phyloP scores from a whole-genome alignment of 768 basidiomycete species.

The Tephrocybe rancida region DNA sequence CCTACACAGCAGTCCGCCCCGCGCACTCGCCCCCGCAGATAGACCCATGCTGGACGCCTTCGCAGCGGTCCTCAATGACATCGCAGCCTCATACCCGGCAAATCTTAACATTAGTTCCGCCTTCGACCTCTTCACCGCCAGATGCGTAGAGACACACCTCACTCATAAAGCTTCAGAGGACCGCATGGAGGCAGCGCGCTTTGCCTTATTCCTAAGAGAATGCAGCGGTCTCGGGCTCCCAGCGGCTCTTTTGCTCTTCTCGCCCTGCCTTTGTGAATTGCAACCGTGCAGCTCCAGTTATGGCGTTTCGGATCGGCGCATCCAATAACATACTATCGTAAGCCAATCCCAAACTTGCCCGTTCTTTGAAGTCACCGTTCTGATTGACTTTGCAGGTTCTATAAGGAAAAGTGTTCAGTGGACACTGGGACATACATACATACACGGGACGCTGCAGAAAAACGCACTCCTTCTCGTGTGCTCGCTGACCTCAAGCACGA shows the following conservation, averaged over 20 bases:
- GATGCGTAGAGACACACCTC: conserved; percentile 11
- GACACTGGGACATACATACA: conserved; percentile 15
- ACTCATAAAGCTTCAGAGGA: neutral
- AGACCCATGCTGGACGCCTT: conserved; percentile 14
- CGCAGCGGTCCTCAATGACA: neutral
- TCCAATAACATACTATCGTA: conserved; percentile 22
- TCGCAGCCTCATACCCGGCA: conserved; percentile 15
- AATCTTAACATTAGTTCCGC: conserved; percentile 14
- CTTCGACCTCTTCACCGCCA: conserved; percentile 13
- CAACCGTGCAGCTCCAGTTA: conserved; percentile 16
- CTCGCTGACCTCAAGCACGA: conserved; percentile 15
- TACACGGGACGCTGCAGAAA: conserved; percentile 7
- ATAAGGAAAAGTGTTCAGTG: conserved; percentile 19
- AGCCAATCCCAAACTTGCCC: neutral
- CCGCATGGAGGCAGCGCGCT: too few relatives aligned
- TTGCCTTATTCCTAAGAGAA: conserved; percentile 4
- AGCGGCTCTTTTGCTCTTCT: conserved; percentile 10
- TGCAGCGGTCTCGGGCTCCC: conserved; percentile 11
- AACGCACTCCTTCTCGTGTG: conserved; percentile 3
- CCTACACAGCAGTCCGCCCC: conserved; percentile 7
- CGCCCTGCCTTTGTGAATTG: neutral
- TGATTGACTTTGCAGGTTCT: conserved; percentile 7
- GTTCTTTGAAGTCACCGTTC: neutral
- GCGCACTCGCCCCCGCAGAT: conserved; percentile 10
- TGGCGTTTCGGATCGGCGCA: conserved; percentile 13